Percentiles rank a stretch among this genome's conserved stretches.
These are phyloP conservation scores for Podosphaera fusca DNA, from an alignment of 2,329 filamentous ascomycete species.

Conservation along the genomic window DNA sequence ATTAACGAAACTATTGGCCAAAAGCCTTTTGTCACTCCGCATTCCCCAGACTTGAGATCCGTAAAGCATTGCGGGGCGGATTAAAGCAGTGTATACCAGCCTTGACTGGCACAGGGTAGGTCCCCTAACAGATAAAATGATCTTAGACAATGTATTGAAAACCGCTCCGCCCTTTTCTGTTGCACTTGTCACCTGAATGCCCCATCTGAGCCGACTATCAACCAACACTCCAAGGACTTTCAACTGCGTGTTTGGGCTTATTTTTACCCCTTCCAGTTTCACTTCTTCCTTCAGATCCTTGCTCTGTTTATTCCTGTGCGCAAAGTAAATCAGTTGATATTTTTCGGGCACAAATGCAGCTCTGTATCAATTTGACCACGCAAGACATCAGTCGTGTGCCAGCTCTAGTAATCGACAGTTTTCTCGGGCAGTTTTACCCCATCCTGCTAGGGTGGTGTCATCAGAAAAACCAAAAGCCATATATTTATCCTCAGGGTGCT, in stretches of 20 bases:
- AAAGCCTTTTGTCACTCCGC: neutral
- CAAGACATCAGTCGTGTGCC: neutral
- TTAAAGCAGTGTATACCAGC: neutral
- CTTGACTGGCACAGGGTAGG: neutral
- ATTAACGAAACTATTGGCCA: neutral
- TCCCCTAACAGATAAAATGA: neutral
- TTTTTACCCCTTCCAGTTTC: neutral
- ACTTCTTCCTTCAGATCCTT: neutral
- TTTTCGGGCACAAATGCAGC: neutral
- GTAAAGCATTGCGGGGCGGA: neutral
- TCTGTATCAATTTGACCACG: neutral
- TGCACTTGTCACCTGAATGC: neutral
- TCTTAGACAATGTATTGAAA: neutral
- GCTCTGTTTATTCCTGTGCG: neutral
- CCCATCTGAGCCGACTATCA: neutral
- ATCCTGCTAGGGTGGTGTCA: neutral
- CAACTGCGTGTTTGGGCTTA: neutral
- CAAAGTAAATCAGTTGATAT: neutral
- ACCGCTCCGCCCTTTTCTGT: neutral
- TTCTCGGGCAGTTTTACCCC: neutral
- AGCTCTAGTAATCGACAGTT: neutral
- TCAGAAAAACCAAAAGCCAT: neutral
- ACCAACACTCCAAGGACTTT: neutral
- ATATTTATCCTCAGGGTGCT: neutral
- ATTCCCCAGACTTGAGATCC: neutral